Base-by-base conservation (phyloP, 2,329 filamentous ascomycete genomes). In the Monilinia vaccinii-corymbosi region DNA sequence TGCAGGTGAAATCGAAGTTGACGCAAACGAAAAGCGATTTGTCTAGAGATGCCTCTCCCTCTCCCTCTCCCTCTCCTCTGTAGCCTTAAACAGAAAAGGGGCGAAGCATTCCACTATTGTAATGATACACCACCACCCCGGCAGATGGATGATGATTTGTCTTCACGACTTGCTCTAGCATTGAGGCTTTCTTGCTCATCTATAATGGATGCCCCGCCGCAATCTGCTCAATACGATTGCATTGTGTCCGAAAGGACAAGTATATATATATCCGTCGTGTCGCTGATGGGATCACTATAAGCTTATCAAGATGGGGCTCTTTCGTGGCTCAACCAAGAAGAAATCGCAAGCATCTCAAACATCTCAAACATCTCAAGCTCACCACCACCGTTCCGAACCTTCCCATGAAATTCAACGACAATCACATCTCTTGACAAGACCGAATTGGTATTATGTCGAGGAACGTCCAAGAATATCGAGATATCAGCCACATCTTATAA, bases 261-360 rank as follows among this genome's bases (percentile, higher is more conserved):
- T n/a, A n/a, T n/a, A n/a, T n/a, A 28, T 21, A 28, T 1, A 28
- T 28, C 1, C 4, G 14, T 31, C 36, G n/a, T 31, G 36, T 25
- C 13, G n/a, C 16, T n/a, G 34, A 36, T 36, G 34, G n/a, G n/a
- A n/a, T n/a, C n/a, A n/a, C n/a, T n/a, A n/a, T 23, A 44, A 53
- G 51, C 51, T 23, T 32, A 50, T 23, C 31, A 56, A 23, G 6
- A 71, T 70, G 69, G 64, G 65, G 52, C 69, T 71, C 64, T 70
- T 70, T 56, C 60, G 66, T 18, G 63, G 64, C 62, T 69, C 67
- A 32, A 67, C 67, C 53, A 69, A 68, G 61, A 65, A 61, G 40
- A 57, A 60, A 60, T 45, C 21, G 62, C 47, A 34, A 57, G 21
- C 56, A 65, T 36, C 63, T 64, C 31, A 62, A 59, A 53, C 57